phyloP scores from a whole-genome alignment of 2,329 filamentous ascomycete species.

The Epichloe bromicola region DNA sequence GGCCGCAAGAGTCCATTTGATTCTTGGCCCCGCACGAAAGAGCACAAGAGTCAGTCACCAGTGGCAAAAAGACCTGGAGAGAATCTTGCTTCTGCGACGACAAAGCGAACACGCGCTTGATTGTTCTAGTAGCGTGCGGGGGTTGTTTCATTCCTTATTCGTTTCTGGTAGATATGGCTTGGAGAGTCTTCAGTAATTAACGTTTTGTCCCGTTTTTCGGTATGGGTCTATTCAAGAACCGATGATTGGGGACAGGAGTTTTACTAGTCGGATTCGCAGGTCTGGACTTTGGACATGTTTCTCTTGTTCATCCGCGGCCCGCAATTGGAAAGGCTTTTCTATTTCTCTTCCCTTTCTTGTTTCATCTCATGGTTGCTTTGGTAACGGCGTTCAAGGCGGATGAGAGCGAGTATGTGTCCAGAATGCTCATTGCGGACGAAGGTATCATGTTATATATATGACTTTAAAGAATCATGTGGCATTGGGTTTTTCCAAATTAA shows the following conservation, averaged over 20 bases:
- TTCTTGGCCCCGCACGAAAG: conserved; percentile 55
- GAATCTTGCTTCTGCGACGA: conserved; percentile 14
- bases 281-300: conserved; percentile 1
- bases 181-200: neutral
- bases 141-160: neutral
- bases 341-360: neutral
- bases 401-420: conserved; percentile 2
- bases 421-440: conserved; percentile 1
- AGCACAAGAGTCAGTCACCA: conserved; percentile 31
- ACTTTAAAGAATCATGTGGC: conserved; percentile 3
- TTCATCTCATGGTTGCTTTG: neutral
- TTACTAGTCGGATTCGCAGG: neutral
- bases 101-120: conserved; percentile 26
- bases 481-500: neutral
- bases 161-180: neutral
- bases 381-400: conserved; percentile 1
- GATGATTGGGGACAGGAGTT: conserved; percentile 2
- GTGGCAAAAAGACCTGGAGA: conserved; percentile 29
- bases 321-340: neutral
- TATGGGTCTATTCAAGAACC: neutral
- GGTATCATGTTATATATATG: conserved; percentile 5
- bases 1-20: conserved; percentile 47
- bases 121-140: neutral
- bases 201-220: neutral
- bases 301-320: neutral